phyloP scores from a whole-genome alignment of 208 protist genomes.

The Hexamita inflata region DNA sequence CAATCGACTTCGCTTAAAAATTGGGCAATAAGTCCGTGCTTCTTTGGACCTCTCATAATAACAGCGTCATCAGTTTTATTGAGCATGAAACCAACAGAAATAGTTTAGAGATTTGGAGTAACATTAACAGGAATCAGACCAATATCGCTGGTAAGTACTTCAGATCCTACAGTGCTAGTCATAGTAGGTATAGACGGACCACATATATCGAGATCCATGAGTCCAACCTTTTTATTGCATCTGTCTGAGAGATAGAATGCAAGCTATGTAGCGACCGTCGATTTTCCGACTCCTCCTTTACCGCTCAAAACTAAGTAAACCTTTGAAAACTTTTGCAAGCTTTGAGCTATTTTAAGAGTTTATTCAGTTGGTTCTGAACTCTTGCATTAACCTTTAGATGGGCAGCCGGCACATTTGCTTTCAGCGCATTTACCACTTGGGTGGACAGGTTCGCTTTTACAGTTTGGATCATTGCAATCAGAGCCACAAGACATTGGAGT shows the following conservation, averaged over 20 bases:
- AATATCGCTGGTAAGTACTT: neutral
- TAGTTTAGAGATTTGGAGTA: constrained; percentile 14
- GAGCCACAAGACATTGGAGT: too few species aligned
- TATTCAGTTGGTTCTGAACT: neutral
- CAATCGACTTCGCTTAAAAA: neutral
- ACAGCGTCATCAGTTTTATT: constrained; percentile 25
- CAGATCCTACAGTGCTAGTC: constrained; percentile 65
- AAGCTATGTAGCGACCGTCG: constrained; percentile 85
- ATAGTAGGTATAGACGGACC: constrained; percentile 86
- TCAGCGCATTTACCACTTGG: constrained; percentile 7
- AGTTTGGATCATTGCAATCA: too few species aligned
- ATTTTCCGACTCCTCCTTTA: constrained; percentile 95
- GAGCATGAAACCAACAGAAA: constrained; percentile 43
- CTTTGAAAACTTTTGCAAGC: constrained; percentile 64
- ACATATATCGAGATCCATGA: constrained; percentile 97
- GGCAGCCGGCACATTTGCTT: neutral
- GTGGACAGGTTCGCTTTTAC: too few species aligned
- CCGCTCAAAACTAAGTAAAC: constrained; percentile 94
- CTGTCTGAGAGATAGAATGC: constrained; percentile 61
- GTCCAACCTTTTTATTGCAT: constrained; percentile 60
- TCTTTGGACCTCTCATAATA: constrained; percentile 43
- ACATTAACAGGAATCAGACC: constrained; percentile 27
- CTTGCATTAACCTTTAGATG: neutral
- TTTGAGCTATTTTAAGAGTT: constrained; percentile 13
- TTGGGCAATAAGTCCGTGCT: constrained; percentile 32